These are phyloP conservation scores for Pelargonium australe DNA, from an alignment of 441 rosid genomes.

Conservation along the genomic window DNA sequence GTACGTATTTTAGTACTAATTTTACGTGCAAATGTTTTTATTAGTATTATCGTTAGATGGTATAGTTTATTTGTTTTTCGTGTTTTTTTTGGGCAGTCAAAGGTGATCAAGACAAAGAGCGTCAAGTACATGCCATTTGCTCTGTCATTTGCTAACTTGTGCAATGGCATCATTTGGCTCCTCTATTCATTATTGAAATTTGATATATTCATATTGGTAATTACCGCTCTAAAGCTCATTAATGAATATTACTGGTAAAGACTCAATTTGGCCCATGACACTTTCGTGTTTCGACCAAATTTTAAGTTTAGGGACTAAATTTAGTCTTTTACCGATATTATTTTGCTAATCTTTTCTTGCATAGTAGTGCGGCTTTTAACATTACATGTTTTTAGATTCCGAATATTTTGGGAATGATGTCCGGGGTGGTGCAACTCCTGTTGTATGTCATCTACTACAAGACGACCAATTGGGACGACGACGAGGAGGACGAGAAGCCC, in stretches of 20 bases:
- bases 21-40: too few species aligned
- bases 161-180: constrained; percentile 53
- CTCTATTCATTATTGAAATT: constrained; percentile 49
- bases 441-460: constrained; percentile 28
- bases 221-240: too few species aligned
- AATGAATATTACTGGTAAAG: too few species aligned
- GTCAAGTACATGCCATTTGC: constrained; percentile 74
- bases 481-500: neutral
- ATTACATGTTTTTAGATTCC: neutral
- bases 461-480: constrained; percentile 21
- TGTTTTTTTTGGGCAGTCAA: constrained; percentile 28
- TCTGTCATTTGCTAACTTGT: constrained; percentile 44
- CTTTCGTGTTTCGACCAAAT: too few species aligned
- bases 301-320: neutral
- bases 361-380: constrained; percentile 30
- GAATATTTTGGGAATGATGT: constrained; percentile 45
- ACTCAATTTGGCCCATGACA: too few species aligned
- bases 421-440: constrained; percentile 33
- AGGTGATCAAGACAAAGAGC: constrained; percentile 56
- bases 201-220: constrained; percentile 55
- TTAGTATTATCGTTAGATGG: neutral
- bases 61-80: neutral
- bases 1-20: constrained; percentile 26
- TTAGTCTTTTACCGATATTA: too few species aligned
- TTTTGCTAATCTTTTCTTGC: neutral